A percentile compares a stretch with the other conserved stretches of the same genome.
These are phyloP conservation scores for Fusarium ramigenum DNA, from an alignment of 2,329 filamentous ascomycete species.

Conservation along the genomic window DNA sequence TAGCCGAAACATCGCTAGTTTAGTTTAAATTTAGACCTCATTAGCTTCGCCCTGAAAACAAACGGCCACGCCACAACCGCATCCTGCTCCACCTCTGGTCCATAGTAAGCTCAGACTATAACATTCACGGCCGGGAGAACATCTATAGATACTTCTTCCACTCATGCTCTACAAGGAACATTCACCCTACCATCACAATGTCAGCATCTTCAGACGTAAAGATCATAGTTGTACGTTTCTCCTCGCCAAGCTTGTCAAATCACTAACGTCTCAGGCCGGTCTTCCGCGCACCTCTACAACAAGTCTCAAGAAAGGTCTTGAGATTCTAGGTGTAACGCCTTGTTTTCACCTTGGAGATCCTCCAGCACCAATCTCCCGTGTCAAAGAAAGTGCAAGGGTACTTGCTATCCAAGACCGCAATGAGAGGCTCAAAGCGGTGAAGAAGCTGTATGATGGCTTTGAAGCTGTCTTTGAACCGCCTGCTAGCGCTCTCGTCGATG, in stretches of 20 bases:
- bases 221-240: slow-evolving; percentile 26
- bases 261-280: slow-evolving; percentile 16
- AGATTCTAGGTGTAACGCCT: slow-evolving; percentile 21
- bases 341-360: slow-evolving; percentile 35
- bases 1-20: slow-evolving; percentile 5
- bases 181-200: neutral
- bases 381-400: slow-evolving; percentile 31
- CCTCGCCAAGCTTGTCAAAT: accelerated
- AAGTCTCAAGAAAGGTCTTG: slow-evolving; percentile 34
- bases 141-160: slow-evolving; percentile 7
- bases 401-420: slow-evolving; percentile 21
- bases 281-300: slow-evolving; percentile 30
- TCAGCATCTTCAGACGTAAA: slow-evolving; percentile 11
- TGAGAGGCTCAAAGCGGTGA: slow-evolving; percentile 27
- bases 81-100: neutral
- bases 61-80: slow-evolving; percentile 2
- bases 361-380: slow-evolving; percentile 20
- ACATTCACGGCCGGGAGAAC: neutral
- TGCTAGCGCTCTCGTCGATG: slow-evolving; percentile 28
- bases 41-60: neutral
- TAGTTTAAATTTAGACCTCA: neutral
- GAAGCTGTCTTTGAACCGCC: slow-evolving; percentile 35
- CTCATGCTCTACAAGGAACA: neutral
- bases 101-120: neutral
- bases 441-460: slow-evolving; percentile 27